Evolutionary conservation across 805 yeast genomes (phyloP).

Genomic region (Myxozyma mucilagina): DNA sequence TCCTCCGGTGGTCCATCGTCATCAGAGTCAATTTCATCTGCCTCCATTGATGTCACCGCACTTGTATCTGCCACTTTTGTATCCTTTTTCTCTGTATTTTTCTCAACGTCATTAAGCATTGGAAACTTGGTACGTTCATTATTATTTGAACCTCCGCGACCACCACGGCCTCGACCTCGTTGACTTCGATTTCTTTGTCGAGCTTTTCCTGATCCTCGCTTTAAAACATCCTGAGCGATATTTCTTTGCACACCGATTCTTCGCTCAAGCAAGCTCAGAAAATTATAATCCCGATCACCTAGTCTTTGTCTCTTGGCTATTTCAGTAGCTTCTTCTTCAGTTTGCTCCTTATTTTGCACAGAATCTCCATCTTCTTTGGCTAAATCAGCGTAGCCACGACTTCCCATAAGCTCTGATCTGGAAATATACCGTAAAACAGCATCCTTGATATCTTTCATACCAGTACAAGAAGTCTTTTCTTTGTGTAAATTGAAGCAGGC

Average conservation of each 20-base stretch:
- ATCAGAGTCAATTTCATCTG: neutral
- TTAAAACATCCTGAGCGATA: slow-evolving; percentile 14
- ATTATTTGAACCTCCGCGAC: neutral
- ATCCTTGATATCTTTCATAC: slow-evolving; percentile 25
- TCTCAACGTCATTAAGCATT: too few relatives aligned
- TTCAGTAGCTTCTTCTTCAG: slow-evolving; percentile 4
- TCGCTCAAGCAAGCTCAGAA: slow-evolving; percentile 26
- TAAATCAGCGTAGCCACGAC: slow-evolving; percentile 13
- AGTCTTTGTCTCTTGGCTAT: slow-evolving; percentile 11
- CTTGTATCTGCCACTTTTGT: neutral
- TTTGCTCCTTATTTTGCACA: neutral
- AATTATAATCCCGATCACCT: slow-evolving; percentile 29
- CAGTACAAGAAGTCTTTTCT: slow-evolving; percentile 17
- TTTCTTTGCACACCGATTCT: slow-evolving; percentile 27
- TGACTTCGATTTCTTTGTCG: neutral
- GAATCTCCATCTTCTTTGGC: neutral
- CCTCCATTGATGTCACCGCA: neutral
- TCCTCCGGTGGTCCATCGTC: slow-evolving; percentile 8
- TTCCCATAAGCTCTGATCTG: slow-evolving; percentile 20
- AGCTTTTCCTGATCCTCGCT: neutral
- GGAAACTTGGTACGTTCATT: too few relatives aligned
- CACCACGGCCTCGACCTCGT: slow-evolving; percentile 5
- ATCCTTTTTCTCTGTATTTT: neutral
- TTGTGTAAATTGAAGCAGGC: slow-evolving; percentile 27
- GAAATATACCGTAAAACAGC: slow-evolving; percentile 25